These are phyloP conservation scores for Nakazawaea holstii DNA, from an alignment of 805 yeast genomes.

Conservation along the genomic window DNA sequence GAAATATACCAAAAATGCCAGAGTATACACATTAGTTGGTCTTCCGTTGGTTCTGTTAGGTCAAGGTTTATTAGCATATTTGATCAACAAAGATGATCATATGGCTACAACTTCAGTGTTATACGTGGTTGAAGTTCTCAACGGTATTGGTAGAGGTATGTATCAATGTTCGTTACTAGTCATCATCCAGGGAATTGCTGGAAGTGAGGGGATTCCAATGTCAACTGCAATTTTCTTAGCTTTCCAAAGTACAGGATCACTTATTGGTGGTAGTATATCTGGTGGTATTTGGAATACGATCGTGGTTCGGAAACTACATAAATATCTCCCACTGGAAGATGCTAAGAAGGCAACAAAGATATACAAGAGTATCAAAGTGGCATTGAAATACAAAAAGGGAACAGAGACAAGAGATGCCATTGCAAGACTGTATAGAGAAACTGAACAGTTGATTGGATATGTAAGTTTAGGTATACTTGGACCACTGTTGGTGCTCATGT, in stretches of 20 bases:
- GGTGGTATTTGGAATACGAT: conserved; percentile 25
- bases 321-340: conserved; percentile 18
- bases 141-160: conserved; percentile 24
- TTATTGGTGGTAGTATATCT: conserved; percentile 23
- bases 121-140: conserved; percentile 19
- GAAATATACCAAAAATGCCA: conserved; percentile 25
- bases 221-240: conserved; percentile 25
- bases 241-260: conserved; percentile 22
- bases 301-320: not conserved
- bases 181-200: conserved; percentile 23
- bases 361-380: conserved; percentile 19
- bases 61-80: conserved; percentile 22
- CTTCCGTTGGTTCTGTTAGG: conserved; percentile 20
- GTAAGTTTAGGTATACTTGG: conserved; percentile 22
- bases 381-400: conserved; percentile 21
- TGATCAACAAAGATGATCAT: conserved; percentile 17
- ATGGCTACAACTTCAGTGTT: conserved; percentile 14
- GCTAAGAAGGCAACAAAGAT: conserved; percentile 19
- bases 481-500: conserved; percentile 23
- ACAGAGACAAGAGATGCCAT: conserved; percentile 22
- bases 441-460: conserved; percentile 25
- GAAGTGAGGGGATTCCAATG: conserved; percentile 24
- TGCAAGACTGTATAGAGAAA: conserved; percentile 25
- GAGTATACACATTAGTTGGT: conserved; percentile 18
- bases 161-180: conserved; percentile 21